Evolutionary conservation across 2,329 filamentous ascomycete species (phyloP), one percentile per base, ranked within the genome.

Genomic region (Fusarium albidum): DNA sequence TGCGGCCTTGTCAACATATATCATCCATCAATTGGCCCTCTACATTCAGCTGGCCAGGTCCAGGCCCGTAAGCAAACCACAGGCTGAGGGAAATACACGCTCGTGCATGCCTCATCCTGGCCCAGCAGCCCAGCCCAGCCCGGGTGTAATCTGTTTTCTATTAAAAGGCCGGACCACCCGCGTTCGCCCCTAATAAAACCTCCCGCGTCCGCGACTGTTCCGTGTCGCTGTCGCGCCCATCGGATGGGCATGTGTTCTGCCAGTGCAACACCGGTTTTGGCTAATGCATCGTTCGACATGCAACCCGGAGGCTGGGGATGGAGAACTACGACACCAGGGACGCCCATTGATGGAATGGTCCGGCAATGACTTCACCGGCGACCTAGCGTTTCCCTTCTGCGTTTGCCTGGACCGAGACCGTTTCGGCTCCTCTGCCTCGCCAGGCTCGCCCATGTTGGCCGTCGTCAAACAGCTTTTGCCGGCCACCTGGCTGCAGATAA

Each of bases 91-190:
- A 37, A 26, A 41, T 35, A 33, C 35, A 18, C 18, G 18, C 15
- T 29, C 27, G 14, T 14, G 42, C 28, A 27, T 33, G 8, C 31
- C 9, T 25, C 34, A 26, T 37, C n/a, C n/a, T n/a, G n/a, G n/a
- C n/a, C n/a, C n/a, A n/a, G n/a, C n/a, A n/a, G n/a, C n/a, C n/a
- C 33, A 37, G 15, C 10, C 33, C 15, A n/a, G 15, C n/a, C 10
- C 15, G 11, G 11, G 33, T 35, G 38, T 14, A 34, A 29, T 34
- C 33, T 60, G 52, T 60, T 57, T 28, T 56, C 54, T 55, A 63
- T 54, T 61, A 63, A 65, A 60, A 55, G 51, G 61, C 52, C 63
- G 42, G 63, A 38, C 63, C 61, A 66, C 38, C 63, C 63, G 63
- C 63, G 63, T 52, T 40, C 17, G 18, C 25, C 27, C 21, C 27